Percentiles rank a stretch among this genome's conserved stretches.
Evolutionary conservation across 1,284 basidiomycete genomes (phyloP).

Genomic region (Cutaneotrichosporon spelunceum): DNA sequence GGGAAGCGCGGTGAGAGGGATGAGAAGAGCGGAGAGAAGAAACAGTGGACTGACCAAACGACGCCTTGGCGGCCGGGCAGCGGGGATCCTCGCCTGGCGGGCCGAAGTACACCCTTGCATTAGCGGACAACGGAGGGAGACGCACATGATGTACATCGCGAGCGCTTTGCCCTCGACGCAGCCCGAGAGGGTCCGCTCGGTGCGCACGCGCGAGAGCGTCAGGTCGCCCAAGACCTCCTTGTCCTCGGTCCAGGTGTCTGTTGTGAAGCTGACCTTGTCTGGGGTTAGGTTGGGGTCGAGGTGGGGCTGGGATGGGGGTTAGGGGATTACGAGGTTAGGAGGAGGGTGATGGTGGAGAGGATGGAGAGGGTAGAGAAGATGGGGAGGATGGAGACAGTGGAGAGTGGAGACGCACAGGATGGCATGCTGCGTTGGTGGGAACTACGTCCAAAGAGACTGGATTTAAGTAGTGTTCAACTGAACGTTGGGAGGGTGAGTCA

Average conservation of each 20-base stretch:
- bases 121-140: background rate
- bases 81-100: background rate
- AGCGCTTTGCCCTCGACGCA: constrained; percentile 4
- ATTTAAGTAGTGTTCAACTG: no score
- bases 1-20: no score
- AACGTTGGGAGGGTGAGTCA: no score
- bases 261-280: constrained; percentile 2
- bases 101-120: constrained; percentile 1
- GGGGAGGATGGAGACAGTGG: no score
- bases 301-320: background rate
- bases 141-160: constrained; percentile 5
- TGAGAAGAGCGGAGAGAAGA: background rate
- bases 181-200: background rate
- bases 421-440: no score
- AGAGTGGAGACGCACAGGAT: no score
- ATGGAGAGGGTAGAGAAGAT: no score
- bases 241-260: constrained; percentile 1
- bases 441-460: no score
- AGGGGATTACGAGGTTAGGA: no score
- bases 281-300: background rate
- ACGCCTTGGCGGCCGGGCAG: background rate
- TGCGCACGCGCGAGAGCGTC: background rate
- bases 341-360: no score
- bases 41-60: constrained; percentile 8
- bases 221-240: constrained; percentile 4